Conservation (phyloP, 106 monocot genomes). For the Acorus calamus region DNA sequence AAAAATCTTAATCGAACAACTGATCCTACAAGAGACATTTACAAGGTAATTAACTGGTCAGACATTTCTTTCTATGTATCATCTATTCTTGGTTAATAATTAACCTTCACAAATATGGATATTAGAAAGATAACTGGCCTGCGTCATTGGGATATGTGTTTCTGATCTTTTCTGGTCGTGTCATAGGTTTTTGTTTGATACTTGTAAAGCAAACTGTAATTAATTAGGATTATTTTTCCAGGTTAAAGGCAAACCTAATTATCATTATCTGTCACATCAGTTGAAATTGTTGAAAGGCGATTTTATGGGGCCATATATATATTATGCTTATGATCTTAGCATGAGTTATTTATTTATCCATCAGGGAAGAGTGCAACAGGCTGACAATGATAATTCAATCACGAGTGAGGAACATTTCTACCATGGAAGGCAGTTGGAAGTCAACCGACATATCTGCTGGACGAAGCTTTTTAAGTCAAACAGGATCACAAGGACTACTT, state of each 20-base stretch:
- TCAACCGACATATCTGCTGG: conserved; percentile 8
- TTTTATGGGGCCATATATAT: neutral
- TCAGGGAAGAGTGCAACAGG: conserved; percentile 66
- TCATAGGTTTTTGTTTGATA: too few relatives aligned
- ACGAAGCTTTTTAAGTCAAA: conserved; percentile 6
- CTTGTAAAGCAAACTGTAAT: too few relatives aligned
- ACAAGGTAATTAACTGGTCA: conserved; percentile 34
- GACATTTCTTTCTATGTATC: neutral
- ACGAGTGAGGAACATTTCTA: conserved; percentile 36
- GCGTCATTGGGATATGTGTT: too few relatives aligned
- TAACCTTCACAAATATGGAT: too few relatives aligned
- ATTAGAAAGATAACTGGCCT: too few relatives aligned
- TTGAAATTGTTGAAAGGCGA: neutral
- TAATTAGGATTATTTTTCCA: too few relatives aligned
- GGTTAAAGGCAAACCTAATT: too few relatives aligned
- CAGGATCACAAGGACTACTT: conserved; percentile 16
- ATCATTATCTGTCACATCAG: neutral
- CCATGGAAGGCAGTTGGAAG: conserved; percentile 11
- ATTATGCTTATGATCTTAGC: neutral
- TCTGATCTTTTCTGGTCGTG: too few relatives aligned
- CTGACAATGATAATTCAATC: conserved; percentile 60
- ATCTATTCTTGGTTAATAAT: neutral
- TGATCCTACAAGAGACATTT: conserved; percentile 66
- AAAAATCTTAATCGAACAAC: conserved; percentile 47
- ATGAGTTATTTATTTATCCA: neutral